Evolutionary conservation across 805 yeast genomes (phyloP).

Genomic region (Cyberlindnera japonica): DNA sequence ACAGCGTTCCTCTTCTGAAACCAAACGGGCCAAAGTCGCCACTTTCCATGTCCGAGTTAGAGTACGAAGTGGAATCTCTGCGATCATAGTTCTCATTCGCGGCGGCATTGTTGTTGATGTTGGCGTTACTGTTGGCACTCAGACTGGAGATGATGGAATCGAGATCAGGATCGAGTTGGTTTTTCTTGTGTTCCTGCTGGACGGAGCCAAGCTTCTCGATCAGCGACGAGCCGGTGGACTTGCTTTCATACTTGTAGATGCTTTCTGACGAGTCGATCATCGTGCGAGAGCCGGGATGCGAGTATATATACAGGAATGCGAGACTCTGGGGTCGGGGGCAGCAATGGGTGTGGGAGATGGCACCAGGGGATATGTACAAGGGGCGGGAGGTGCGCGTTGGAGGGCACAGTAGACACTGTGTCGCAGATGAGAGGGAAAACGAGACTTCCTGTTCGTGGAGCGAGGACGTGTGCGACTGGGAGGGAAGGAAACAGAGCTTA

Average conservation of each 20-base stretch:
- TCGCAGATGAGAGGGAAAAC: too few species aligned
- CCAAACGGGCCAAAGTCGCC: conserved; percentile 39
- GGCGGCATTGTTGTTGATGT: conserved; percentile 8
- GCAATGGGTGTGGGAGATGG: neutral
- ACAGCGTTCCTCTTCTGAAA: conserved; percentile 44
- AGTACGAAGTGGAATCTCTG: conserved; percentile 34
- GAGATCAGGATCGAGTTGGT: conserved; percentile 27
- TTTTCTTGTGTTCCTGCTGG: conserved; percentile 13
- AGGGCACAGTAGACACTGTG: too few species aligned
- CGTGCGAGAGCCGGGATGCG: neutral
- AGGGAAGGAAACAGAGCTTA: too few species aligned
- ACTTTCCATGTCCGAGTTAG: conserved; percentile 39
- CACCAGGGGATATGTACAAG: conserved; percentile 9
- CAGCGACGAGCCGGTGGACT: conserved; percentile 8
- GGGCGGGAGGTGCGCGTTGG: conserved; percentile 1
- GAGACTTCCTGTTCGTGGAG: too few species aligned
- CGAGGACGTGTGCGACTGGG: too few species aligned
- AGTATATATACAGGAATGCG: conserved; percentile 7
- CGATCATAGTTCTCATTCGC: conserved; percentile 22
- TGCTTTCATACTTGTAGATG: conserved; percentile 13
- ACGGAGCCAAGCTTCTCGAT: conserved; percentile 13
- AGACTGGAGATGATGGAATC: conserved; percentile 30
- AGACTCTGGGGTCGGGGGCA: neutral
- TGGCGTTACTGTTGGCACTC: conserved; percentile 25
- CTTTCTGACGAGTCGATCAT: neutral